A percentile compares a stretch with the other conserved stretches of the same genome.
Evolutionary conservation across 2,329 filamentous ascomycete genomes (phyloP).

Genomic region (Neoascochyta sp.): DNA sequence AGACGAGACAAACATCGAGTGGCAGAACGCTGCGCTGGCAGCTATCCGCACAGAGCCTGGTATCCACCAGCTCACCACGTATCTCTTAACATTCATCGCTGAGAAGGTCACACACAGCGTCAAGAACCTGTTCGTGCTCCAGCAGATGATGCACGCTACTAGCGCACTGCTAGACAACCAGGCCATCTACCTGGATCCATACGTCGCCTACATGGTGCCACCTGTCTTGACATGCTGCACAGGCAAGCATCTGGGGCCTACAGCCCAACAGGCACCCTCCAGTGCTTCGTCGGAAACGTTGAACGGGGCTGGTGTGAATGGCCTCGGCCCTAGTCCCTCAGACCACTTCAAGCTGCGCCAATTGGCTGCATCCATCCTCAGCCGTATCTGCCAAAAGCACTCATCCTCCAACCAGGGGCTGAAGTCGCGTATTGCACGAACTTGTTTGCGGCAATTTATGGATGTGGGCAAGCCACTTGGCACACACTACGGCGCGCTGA

Average conservation of each 20-base stretch:
- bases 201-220: slow-evolving; percentile 69
- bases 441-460: slow-evolving; percentile 86
- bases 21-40: slow-evolving; percentile 79
- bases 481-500: slow-evolving; percentile 84
- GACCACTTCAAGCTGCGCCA: slow-evolving; percentile 78
- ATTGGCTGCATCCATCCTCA: slow-evolving; percentile 76
- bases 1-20: slow-evolving; percentile 81
- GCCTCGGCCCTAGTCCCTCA: slow-evolving; percentile 21
- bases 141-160: slow-evolving; percentile 88
- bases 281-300: slow-evolving; percentile 47
- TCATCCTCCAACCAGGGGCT: slow-evolving; percentile 75
- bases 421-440: slow-evolving; percentile 84
- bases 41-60: slow-evolving; percentile 86
- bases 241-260: slow-evolving; percentile 70
- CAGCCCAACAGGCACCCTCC: slow-evolving; percentile 50
- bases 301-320: slow-evolving; percentile 31
- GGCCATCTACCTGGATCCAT: slow-evolving; percentile 70
- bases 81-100: slow-evolving; percentile 92
- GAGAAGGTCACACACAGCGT: slow-evolving; percentile 94
- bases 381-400: slow-evolving; percentile 76
- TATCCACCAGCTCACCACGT: slow-evolving; percentile 90
- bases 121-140: slow-evolving; percentile 82
- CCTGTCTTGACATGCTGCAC: slow-evolving; percentile 89
- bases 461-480: slow-evolving; percentile 78
- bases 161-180: slow-evolving; percentile 80